Evolutionary conservation across 2,329 filamentous ascomycete genomes (phyloP).

Genomic region (Polychaeton citri): DNA sequence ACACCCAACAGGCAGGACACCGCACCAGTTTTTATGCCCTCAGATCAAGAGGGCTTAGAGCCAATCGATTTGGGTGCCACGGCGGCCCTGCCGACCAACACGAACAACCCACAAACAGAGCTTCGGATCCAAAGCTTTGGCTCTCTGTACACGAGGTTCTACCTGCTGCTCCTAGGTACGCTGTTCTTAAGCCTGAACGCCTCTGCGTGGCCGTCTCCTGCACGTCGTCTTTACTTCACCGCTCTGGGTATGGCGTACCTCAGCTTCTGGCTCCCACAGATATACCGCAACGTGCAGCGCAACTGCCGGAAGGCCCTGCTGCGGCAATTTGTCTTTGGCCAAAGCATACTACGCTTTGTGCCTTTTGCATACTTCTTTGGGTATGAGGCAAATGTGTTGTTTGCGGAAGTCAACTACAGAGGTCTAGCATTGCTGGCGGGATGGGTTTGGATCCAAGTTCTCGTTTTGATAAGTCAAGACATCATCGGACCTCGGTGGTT

Average conservation of each 20-base stretch:
- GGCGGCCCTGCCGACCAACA: slow-evolving; percentile 17
- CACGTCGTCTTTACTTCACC: slow-evolving; percentile 45
- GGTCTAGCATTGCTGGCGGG: slow-evolving; percentile 52
- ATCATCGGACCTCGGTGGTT: slow-evolving; percentile 81
- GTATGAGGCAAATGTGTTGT: slow-evolving; percentile 65
- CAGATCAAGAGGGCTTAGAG: slow-evolving; percentile 41
- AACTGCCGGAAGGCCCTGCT: slow-evolving; percentile 85
- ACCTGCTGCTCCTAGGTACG: slow-evolving; percentile 43
- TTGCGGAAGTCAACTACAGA: slow-evolving; percentile 53
- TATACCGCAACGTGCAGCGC: slow-evolving; percentile 75
- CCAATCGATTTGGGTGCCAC: slow-evolving; percentile 27
- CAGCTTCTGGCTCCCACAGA: slow-evolving; percentile 86
- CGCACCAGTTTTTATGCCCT: slow-evolving; percentile 42
- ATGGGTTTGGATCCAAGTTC: slow-evolving; percentile 83
- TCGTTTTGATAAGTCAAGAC: slow-evolving; percentile 67
- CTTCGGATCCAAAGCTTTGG: slow-evolving; percentile 29
- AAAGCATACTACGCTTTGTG: slow-evolving; percentile 62
- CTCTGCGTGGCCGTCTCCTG: slow-evolving; percentile 40
- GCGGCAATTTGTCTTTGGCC: slow-evolving; percentile 81
- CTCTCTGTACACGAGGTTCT: slow-evolving; percentile 48
- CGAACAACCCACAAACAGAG: slow-evolving; percentile 25
- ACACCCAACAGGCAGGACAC: slow-evolving; percentile 32
- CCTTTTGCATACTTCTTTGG: slow-evolving; percentile 82
- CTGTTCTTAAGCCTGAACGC: slow-evolving; percentile 48
- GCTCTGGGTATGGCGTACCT: slow-evolving; percentile 60